Evolutionary conservation across 2,329 filamentous ascomycete genomes (phyloP).

Genomic region (Curvularia sp.): DNA sequence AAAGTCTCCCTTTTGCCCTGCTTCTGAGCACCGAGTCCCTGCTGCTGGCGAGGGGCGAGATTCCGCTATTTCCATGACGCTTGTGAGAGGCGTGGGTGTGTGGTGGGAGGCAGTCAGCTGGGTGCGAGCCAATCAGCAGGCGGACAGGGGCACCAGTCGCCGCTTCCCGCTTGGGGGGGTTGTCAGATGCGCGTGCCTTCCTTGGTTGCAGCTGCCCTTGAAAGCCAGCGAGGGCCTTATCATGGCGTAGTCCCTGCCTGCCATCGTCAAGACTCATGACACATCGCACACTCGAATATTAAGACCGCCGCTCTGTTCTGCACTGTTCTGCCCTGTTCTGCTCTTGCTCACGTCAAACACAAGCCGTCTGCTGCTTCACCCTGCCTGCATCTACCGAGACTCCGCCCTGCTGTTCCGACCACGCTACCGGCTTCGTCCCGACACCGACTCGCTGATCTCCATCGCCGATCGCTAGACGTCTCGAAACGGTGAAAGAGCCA

Average conservation of each 20-base stretch:
- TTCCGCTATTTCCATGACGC: slow-evolving; percentile 26
- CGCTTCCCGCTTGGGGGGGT: slow-evolving; percentile 23
- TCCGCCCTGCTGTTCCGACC: slow-evolving; percentile 16
- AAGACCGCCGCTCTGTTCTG: background rate
- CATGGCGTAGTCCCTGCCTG: slow-evolving; percentile 14
- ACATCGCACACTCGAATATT: slow-evolving; percentile 18
- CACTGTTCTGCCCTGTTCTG: background rate
- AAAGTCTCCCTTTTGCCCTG: slow-evolving; percentile 17
- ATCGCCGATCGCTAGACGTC: slow-evolving; percentile 42
- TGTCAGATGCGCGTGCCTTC: slow-evolving; percentile 30
- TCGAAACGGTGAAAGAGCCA: slow-evolving; percentile 33
- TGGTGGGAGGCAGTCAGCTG: slow-evolving; percentile 22
- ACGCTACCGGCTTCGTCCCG: slow-evolving; percentile 29
- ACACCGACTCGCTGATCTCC: slow-evolving; percentile 40
- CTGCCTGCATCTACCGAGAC: background rate
- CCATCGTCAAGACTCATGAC: slow-evolving; percentile 10
- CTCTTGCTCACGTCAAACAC: background rate
- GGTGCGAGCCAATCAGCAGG: slow-evolving; percentile 24
- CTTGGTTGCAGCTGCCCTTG: slow-evolving; percentile 28
- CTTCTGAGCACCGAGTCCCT: slow-evolving; percentile 19
- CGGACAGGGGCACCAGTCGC: slow-evolving; percentile 24
- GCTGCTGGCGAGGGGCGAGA: slow-evolving; percentile 14
- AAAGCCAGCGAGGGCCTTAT: slow-evolving; percentile 26
- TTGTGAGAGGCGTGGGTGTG: slow-evolving; percentile 16
- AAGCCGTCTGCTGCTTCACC: slow-evolving; percentile 1